These are phyloP conservation scores for Boletus insuetus DNA, from an alignment of 768 basidiomycete genomes.

Conservation along the genomic window DNA sequence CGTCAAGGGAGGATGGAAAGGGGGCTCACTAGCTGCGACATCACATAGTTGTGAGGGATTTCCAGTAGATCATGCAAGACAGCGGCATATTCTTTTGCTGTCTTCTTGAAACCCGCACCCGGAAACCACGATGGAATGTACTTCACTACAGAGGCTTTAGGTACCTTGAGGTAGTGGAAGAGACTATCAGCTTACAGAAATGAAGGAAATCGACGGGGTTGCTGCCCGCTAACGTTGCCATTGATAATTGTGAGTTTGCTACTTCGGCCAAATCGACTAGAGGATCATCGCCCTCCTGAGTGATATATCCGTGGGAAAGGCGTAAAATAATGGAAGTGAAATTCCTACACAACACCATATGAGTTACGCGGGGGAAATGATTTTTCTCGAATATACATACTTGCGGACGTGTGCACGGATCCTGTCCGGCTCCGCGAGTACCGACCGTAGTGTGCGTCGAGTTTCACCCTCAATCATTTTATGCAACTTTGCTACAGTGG, in stretches of 20 bases:
- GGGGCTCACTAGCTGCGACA: constrained; percentile 17
- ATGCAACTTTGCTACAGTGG: constrained; percentile 9
- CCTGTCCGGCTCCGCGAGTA: constrained; percentile 4
- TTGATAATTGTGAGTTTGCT: constrained; percentile 25
- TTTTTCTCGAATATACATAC: not conserved
- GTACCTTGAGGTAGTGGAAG: not conserved
- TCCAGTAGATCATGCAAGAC: constrained; percentile 6
- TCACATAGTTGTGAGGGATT: constrained; percentile 9
- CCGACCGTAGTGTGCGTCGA: constrained; percentile 4
- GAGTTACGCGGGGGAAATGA: too few relatives aligned
- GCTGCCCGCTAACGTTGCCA: not conserved
- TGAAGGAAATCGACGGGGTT: constrained; percentile 19
- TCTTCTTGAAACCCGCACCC: constrained; percentile 17
- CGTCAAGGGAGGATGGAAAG: not conserved
- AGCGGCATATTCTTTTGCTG: constrained; percentile 5
- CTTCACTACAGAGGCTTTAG: constrained; percentile 15
- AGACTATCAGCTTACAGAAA: constrained; percentile 5
- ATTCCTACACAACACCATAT: not conserved
- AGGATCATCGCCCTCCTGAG: constrained; percentile 35
- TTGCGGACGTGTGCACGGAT: constrained; percentile 12
- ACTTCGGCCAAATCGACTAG: constrained; percentile 31
- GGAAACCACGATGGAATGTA: constrained; percentile 25
- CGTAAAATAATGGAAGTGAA: constrained; percentile 30
- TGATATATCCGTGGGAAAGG: constrained; percentile 40
- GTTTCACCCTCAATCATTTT: constrained; percentile 19